phyloP scores from a whole-genome alignment of 23 red algal genomes.

The Cyanidiococcus yangmingshanensis region DNA sequence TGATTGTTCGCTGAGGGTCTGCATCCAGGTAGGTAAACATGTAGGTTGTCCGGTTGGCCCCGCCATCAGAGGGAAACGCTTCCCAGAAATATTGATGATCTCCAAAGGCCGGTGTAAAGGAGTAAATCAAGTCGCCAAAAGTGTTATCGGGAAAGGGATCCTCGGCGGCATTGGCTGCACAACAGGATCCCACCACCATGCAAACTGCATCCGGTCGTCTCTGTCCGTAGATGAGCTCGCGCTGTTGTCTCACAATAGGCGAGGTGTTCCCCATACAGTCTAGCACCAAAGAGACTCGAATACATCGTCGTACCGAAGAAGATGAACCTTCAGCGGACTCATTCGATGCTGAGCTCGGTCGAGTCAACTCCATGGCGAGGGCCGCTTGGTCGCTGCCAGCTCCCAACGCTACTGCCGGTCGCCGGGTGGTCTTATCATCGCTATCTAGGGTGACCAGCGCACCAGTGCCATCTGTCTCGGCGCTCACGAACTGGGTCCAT shows the following conservation, averaged over 20 bases:
- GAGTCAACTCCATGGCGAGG: not conserved
- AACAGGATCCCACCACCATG: constrained; percentile 70
- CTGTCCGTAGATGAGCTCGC: constrained; percentile 23
- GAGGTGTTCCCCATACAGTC: constrained; percentile 80
- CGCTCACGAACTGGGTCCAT: not conserved
- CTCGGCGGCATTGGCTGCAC: constrained; percentile 22
- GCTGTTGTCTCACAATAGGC: constrained; percentile 54
- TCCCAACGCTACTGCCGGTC: not conserved
- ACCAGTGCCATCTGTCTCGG: not conserved
- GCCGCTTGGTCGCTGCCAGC: not conserved
- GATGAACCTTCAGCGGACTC: not conserved
- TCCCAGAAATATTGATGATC: constrained; percentile 84
- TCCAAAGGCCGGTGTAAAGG: constrained; percentile 37
- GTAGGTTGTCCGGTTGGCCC: constrained; percentile 50
- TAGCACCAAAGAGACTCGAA: constrained; percentile 43
- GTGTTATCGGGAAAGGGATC: constrained; percentile 31
- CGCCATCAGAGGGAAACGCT: constrained; percentile 47
- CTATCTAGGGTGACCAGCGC: not conserved
- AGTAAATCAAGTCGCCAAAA: constrained; percentile 42
- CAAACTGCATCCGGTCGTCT: constrained; percentile 66
- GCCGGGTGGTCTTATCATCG: not conserved
- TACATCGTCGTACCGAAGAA: not conserved
- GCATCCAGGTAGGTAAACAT: constrained; percentile 73
- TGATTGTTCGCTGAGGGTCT: constrained; percentile 31
- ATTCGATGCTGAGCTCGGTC: not conserved